Base-by-base conservation (phyloP, 768 basidiomycete genomes). In the Serpula lacrymans region DNA sequence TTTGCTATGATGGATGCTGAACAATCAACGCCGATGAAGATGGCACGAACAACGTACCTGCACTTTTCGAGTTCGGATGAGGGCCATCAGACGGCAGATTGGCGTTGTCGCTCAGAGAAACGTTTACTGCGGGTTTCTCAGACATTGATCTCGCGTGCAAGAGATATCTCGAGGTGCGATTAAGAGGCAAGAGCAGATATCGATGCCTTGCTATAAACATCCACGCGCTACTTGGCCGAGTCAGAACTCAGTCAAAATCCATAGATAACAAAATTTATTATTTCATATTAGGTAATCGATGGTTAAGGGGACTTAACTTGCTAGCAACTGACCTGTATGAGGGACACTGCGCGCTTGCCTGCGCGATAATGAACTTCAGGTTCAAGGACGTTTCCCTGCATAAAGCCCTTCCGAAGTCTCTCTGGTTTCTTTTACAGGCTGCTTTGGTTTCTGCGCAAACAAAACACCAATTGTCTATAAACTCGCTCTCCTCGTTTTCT, bases 1-100 rank as follows among this genome's bases (percentile, higher is more conserved):
- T 92, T 92, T 2, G 80, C 86, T 85, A 52, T 16, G 11, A 30
- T 17, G 25, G 22, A 23, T 29, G 33, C 20, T 31, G 12, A 34
- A 49, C 16, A 48, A 45, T 39, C 37, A n/a, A 3, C 27, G 25
- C n/a, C 14, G 10, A 9, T 43, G 25, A 37, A 36, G 3, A 27
- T 37, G 17, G 29, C 24, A 36, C 9, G 10, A 9, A 26, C 26
- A 33, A 50, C 63, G 35, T 27, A 62, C 72, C 72, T 46, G 69
- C 66, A 35, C 49, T 70, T 49, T 75, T 74, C 2, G 71, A 62
- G 22, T 41, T 61, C 16, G 50, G 40, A 28, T 39, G 2, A 57
- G 57, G 9, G 26, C 41, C 47, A 5, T 49, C 45, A 2, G 37
- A 16, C 16, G 29, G 25, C 13, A 38, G 30, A 25, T 33, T n/a